These are phyloP conservation scores for Backusella westeae DNA, from an alignment of 192 early-diverging fungal genomes.

Conservation along the genomic window DNA sequence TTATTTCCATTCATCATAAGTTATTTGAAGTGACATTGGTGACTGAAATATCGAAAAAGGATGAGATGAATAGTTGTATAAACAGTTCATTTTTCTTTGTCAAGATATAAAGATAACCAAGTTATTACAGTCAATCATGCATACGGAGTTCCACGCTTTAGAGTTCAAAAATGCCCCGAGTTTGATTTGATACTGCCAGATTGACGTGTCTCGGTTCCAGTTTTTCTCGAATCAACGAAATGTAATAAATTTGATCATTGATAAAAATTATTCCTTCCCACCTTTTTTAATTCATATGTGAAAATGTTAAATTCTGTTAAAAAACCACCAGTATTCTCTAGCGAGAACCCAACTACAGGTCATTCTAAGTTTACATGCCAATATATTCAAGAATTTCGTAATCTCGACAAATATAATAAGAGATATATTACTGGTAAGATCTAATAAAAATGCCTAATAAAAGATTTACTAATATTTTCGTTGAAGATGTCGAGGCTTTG, in stretches of 20 bases:
- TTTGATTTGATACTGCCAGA: not conserved
- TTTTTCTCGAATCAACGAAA: not conserved
- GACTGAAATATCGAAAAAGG: too few species aligned
- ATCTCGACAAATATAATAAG: not conserved
- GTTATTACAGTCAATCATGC: not conserved
- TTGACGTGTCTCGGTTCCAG: not conserved
- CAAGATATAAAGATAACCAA: constrained; percentile 7
- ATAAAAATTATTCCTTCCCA: not conserved
- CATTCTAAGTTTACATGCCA: not conserved
- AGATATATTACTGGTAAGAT: not conserved
- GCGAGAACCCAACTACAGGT: not conserved
- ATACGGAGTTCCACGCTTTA: not conserved
- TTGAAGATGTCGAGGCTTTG: not conserved
- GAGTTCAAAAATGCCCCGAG: not conserved
- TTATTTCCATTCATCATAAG: too few species aligned
- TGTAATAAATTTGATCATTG: not conserved
- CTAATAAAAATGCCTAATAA: not conserved
- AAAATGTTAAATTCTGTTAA: not conserved
- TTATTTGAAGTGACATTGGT: too few species aligned
- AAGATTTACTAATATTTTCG: not conserved
- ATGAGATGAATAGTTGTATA: too few species aligned
- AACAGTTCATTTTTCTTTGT: too few species aligned
- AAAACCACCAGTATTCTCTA: not conserved
- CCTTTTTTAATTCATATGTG: not conserved
- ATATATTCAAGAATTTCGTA: not conserved